These are phyloP conservation scores for Phytopythium montanum DNA, from an alignment of 352 stramenopile genomes.

Conservation along the genomic window DNA sequence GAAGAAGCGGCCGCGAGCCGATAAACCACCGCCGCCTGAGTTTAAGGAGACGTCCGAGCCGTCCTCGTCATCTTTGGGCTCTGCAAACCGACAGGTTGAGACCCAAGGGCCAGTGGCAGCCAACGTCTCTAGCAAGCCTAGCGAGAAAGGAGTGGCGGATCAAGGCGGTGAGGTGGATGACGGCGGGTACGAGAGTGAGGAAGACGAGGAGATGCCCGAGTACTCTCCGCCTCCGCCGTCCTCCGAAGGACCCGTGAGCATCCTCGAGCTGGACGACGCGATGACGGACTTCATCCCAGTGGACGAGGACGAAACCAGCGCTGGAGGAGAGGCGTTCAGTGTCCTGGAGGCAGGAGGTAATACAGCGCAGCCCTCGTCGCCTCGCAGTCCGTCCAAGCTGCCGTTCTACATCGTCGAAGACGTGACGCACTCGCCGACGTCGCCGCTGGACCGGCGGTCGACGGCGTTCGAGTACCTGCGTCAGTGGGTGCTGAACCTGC, in stretches of 20 bases:
- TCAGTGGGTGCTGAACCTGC: slow-evolving; percentile 42
- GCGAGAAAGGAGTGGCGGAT: neutral
- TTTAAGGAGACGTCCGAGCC: slow-evolving; percentile 12
- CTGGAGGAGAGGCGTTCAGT: neutral
- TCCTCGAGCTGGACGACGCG: slow-evolving; percentile 36
- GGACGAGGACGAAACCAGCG: slow-evolving; percentile 20
- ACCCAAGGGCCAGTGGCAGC: neutral
- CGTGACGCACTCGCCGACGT: slow-evolving; percentile 17
- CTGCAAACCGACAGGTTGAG: neutral
- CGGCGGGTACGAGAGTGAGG: neutral
- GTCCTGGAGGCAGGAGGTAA: neutral
- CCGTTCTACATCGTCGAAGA: slow-evolving; percentile 53
- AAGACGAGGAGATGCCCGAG: neutral
- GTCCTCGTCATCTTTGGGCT: neutral
- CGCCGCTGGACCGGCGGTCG: slow-evolving; percentile 41
- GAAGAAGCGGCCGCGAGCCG: slow-evolving; percentile 22
- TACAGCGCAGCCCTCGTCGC: neutral
- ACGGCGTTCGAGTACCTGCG: slow-evolving; percentile 60
- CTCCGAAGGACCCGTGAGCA: slow-evolving; percentile 3
- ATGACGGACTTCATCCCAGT: slow-evolving; percentile 26
- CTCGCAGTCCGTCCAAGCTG: neutral
- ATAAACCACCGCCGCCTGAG: slow-evolving; percentile 1
- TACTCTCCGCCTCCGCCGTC: neutral
- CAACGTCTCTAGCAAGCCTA: neutral
- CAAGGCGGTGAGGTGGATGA: neutral